Evolutionary conservation across 1,284 basidiomycete species (phyloP), one percentile per base, ranked within the genome.

Genomic region (Trametes hirsuta): DNA sequence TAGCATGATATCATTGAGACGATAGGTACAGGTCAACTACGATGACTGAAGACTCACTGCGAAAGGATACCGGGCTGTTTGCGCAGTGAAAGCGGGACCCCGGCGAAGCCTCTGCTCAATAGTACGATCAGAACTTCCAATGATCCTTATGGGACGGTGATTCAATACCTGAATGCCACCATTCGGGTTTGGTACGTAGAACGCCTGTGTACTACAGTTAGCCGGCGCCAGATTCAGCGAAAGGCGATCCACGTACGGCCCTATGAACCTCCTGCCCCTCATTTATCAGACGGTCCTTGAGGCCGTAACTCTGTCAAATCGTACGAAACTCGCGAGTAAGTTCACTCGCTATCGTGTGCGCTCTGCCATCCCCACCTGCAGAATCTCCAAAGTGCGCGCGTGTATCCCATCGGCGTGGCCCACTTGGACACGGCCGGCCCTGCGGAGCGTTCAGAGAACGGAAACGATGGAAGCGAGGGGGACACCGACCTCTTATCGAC

Each of bases 391-490:
- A 1, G 89, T 90, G 40, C 90, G 81, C 1, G 88, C 88, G 68
- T 91, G 88, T 52, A 93, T 86, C 6, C 90, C 91, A 68, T 93
- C 91, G 0, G 90, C 91, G 69, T 92, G 90, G 15, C 91, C 91
- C 9, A 85, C 84, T 41, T 78, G 68, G 18, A 90, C 81, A 64
- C 81, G 84, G n/a, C 65, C 61, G 6, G 85, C 79, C 62, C 88
- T 90, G 60, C n/a, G 10, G 4, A 36, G 4, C n/a, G 21, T 10
- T 53, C 6, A 25, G 37, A 21, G 24, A 8, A 6, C n/a, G 4
- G 4, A 6, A 6, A 6, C 11, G 11, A 2, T 15, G 12, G 10
- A 3, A 25, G 4, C 24, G 9, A 41, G 3, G 6, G 6, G 22
- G 21, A 62, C 77, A n/a, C 59, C 8, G 30, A 84, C 84, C 87